Conservation (phyloP, 2,329 filamentous ascomycete species). For the Herpotrichia juniperi region DNA sequence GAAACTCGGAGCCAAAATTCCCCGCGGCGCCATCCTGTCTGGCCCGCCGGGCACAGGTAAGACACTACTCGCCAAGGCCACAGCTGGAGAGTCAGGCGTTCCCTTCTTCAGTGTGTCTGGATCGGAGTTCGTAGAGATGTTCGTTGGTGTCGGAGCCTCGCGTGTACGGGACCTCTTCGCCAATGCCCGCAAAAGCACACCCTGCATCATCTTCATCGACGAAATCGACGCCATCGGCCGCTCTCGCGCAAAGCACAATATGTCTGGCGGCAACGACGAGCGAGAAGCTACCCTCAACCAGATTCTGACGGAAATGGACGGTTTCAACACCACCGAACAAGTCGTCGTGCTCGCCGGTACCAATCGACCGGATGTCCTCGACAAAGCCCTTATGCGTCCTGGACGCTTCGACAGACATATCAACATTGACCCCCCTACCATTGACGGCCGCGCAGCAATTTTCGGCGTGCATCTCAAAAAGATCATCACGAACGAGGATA, state of each 20-base stretch:
- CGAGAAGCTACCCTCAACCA: slow-evolving; percentile 97
- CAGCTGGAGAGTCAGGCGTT: slow-evolving; percentile 93
- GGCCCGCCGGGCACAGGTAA: slow-evolving; percentile 99
- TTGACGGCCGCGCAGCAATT: slow-evolving; percentile 95
- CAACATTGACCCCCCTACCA: slow-evolving; percentile 90
- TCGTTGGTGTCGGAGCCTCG: slow-evolving; percentile 96
- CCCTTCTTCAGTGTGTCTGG: slow-evolving; percentile 99
- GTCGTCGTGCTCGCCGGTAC: slow-evolving; percentile 97
- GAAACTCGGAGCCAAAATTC: slow-evolving; percentile 95
- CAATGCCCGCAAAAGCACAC: slow-evolving; percentile 92
- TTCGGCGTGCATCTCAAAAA: slow-evolving; percentile 94
- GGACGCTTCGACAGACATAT: slow-evolving; percentile 98
- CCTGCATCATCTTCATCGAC: slow-evolving; percentile 99
- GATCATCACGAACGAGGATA: slow-evolving; percentile 90
- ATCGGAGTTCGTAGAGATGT: slow-evolving; percentile 99
- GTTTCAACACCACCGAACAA: slow-evolving; percentile 96
- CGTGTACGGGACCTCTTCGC: slow-evolving; percentile 93
- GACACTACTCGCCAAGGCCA: slow-evolving; percentile 95
- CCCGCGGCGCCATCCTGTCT: slow-evolving; percentile 92
- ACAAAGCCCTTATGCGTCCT: slow-evolving; percentile 94
- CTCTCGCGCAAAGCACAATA: slow-evolving; percentile 80
- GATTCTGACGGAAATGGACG: slow-evolving; percentile 98
- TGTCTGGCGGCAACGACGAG: slow-evolving; percentile 93
- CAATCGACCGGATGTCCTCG: slow-evolving; percentile 91
- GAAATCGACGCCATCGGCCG: slow-evolving; percentile 98